Evolutionary conservation across 2,329 filamentous ascomycete species (phyloP).

Genomic region (Fusarium sp.): DNA sequence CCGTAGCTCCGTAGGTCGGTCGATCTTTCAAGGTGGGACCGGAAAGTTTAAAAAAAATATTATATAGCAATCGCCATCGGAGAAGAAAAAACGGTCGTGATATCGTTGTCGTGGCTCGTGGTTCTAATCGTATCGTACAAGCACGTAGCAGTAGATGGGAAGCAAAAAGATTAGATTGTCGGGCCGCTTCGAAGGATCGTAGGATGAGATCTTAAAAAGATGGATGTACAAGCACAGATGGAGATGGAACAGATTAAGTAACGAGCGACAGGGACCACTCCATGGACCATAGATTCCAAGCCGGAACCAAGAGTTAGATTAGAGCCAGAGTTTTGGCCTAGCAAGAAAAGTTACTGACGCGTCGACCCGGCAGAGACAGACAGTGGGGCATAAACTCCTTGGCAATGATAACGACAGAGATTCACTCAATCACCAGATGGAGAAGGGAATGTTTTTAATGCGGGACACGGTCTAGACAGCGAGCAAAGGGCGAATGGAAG

Average conservation of each 20-base stretch:
- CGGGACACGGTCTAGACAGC: conserved; percentile 2
- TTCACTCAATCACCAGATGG: conserved; percentile 16
- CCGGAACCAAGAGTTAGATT: conserved; percentile 14
- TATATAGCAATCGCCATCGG: conserved; percentile 24
- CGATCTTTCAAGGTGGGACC: conserved; percentile 32
- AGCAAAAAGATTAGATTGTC: conserved; percentile 5
- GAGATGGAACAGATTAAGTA: conserved; percentile 44
- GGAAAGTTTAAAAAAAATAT: conserved; percentile 12
- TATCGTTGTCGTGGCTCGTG: conserved; percentile 41
- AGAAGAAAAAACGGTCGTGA: conserved; percentile 28
- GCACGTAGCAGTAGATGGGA: conserved; percentile 17
- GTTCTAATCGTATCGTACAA: conserved; percentile 27
- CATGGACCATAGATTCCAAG: conserved; percentile 39
- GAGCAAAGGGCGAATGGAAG: conserved; percentile 18
- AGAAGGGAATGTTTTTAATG: conserved; percentile 6
- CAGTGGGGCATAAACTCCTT: conserved; percentile 40
- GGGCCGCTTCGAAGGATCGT: conserved; percentile 12
- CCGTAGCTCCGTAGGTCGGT: conserved; percentile 18
- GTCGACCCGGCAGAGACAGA: conserved; percentile 38
- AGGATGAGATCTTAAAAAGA: conserved; percentile 30
- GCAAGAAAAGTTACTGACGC: conserved; percentile 44
- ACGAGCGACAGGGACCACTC: conserved; percentile 50
- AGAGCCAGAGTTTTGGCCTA: conserved; percentile 31
- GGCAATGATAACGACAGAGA: conserved; percentile 30
- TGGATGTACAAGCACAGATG: conserved; percentile 17